Conservation (phyloP, 2,329 filamentous ascomycete species). For the Paecilomyces sp. region DNA sequence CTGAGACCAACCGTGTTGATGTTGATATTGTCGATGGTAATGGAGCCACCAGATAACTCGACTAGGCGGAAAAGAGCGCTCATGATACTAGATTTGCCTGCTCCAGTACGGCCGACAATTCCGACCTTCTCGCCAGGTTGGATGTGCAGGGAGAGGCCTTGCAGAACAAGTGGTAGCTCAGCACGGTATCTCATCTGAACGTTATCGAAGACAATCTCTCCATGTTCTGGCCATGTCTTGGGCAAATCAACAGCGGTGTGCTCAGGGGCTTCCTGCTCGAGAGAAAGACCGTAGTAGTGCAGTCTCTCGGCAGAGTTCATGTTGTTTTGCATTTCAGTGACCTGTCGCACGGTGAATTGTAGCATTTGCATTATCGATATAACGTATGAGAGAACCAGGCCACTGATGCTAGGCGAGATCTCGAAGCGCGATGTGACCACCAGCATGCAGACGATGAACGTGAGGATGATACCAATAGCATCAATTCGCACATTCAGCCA, state of each 20-base stretch:
- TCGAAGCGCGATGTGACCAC: slow-evolving; percentile 80
- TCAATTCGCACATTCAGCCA: slow-evolving; percentile 87
- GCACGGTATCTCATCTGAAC: slow-evolving; percentile 8
- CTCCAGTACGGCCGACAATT: slow-evolving; percentile 13
- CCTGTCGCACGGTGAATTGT: slow-evolving; percentile 87
- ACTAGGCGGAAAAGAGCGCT: slow-evolving; percentile 12
- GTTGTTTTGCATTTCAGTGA: slow-evolving; percentile 91
- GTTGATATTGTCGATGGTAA: slow-evolving; percentile 7
- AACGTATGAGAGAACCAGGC: slow-evolving; percentile 88
- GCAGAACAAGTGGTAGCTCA: slow-evolving; percentile 5
- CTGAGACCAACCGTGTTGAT: slow-evolving; percentile 5
- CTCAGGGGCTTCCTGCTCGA: slow-evolving; percentile 15
- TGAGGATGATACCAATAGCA: slow-evolving; percentile 71
- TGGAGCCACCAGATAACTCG: slow-evolving; percentile 5
- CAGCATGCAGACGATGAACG: slow-evolving; percentile 81
- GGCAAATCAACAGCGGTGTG: slow-evolving; percentile 17
- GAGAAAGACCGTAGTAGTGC: neutral
- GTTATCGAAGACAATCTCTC: slow-evolving; percentile 6
- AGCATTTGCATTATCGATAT: slow-evolving; percentile 91
- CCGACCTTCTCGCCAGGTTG: slow-evolving; percentile 8
- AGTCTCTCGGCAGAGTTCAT: slow-evolving; percentile 21
- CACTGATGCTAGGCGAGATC: slow-evolving; percentile 45
- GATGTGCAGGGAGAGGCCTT: slow-evolving; percentile 6
- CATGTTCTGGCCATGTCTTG: slow-evolving; percentile 20
- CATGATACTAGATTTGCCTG: slow-evolving; percentile 13